Base-by-base conservation (phyloP, 164 flowering plant species). In the Aristolochia californica region DNA sequence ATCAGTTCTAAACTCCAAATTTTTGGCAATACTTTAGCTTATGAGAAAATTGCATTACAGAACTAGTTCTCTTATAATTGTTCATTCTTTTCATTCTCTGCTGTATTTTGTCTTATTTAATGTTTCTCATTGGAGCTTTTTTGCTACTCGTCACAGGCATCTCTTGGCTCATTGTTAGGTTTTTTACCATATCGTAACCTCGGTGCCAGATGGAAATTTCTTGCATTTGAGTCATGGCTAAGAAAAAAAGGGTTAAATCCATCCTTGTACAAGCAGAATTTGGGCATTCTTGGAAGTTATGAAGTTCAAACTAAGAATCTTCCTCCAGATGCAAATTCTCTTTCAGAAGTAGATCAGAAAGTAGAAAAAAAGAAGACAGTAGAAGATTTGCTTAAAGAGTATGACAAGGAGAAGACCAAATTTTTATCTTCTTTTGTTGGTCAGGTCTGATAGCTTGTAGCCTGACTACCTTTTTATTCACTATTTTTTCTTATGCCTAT, bases 201-300 rank as follows among this genome's bases (percentile, higher is more conserved):
- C 68, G 77, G 80, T 60, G 73, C 88, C 48, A 87, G 68, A 70
- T 78, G 84, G 85, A 89, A 89, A 79, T 93, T 84, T 64, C 75
- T 93, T 53, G 96, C 97, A 45, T 85, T 93, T 75, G 97, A 89
- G 61, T 79, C 96, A 21, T 93, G 99, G 99, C 56, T 93, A 76
- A 83, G 84, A 73, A 72, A 62, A 66, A 87, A 82, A 62, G 96
- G 96, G 30, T 60, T 89, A 38, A 86, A 89, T 40, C 96, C 90
- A 57, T 75, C 90, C 12, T 56, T 47, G 50, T 85, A 80, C 77
- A 83, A 65, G 72, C 81, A 85, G 68, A 78, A 62, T 54, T 64
- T 84, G 60, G 78, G 91, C 51, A 72, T 81, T 45, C 62, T 80
- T 45, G 86, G 83, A 62, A 77, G 63, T 55, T 59, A 66, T 55